Evolutionary conservation across 208 protist species (phyloP).

Genomic region (Trypanosoma mega): DNA sequence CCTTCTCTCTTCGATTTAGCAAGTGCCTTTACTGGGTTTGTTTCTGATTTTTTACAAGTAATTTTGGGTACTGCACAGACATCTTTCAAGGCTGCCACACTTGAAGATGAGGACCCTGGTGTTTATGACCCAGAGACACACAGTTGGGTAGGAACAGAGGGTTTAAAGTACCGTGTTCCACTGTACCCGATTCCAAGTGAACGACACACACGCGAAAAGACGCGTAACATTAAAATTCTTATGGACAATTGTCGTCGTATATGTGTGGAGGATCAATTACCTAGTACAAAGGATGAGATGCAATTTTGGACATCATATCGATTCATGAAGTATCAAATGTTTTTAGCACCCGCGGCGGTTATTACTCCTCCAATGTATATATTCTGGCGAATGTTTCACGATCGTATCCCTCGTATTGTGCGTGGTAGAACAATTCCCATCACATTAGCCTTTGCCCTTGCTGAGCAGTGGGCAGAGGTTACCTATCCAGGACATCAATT

Average conservation of each 20-base stretch:
- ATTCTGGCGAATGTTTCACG: conserved; percentile 77
- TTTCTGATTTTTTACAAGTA: conserved; percentile 76
- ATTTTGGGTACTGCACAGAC: conserved; percentile 65
- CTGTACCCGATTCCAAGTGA: conserved; percentile 84
- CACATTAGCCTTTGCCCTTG: conserved; percentile 56
- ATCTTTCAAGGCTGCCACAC: conserved; percentile 59
- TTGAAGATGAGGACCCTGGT: conserved; percentile 59
- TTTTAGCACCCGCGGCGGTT: conserved; percentile 71
- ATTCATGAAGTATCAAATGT: conserved; percentile 90
- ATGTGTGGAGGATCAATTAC: conserved; percentile 82
- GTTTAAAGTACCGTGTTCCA: conserved; percentile 79
- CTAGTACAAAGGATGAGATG: conserved; percentile 78
- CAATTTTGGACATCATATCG: conserved; percentile 88
- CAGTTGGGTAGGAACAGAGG: conserved; percentile 75
- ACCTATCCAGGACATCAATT: conserved; percentile 85
- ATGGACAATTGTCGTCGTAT: conserved; percentile 90
- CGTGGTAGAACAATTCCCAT: conserved; percentile 75
- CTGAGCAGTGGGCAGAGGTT: conserved; percentile 81
- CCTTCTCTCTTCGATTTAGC: conserved; percentile 80
- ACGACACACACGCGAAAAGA: conserved; percentile 74
- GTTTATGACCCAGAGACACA: conserved; percentile 63
- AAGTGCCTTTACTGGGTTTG: conserved; percentile 61
- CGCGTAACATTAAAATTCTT: conserved; percentile 85
- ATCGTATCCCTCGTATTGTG: conserved; percentile 54
- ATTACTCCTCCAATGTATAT: conserved; percentile 85